Base-by-base conservation (phyloP, 2,329 filamentous ascomycete species). In the Fonsecaea multimorphosa region DNA sequence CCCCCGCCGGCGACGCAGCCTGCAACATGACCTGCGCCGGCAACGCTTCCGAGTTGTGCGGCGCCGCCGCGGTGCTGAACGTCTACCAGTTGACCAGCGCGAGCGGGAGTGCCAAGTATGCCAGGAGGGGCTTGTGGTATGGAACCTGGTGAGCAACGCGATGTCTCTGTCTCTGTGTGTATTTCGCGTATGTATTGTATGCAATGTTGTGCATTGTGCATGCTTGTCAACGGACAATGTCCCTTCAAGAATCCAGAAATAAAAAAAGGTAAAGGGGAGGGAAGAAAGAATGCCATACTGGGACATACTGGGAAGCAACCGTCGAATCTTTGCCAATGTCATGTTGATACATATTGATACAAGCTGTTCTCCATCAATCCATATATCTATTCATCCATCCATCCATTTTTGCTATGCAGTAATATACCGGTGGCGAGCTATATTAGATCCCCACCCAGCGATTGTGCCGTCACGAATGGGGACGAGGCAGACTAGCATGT, bases 31-130 rank as follows among this genome's bases (percentile, higher is more conserved):
- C 64, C 32, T 74, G 72, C 64, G 64, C 53, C 29, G 72, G 72
- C 38, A 69, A 74, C 36, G 44, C 61, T 2, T 66, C 51, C 8
- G 61, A 74, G 67, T 70, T 67, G 58, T 74, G 72, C 53, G 72
- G 72, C 52, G 71, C 44, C 2, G 31, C 36, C 3, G 32, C 40
- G 11, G 61, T 51, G 31, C 27, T 70, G 52, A 68, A 70, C n/a
- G 60, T 70, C 34, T 70, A 70, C 49, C 63, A 70, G 46, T 34
- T 67, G 54, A 62, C 51, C 49, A 63, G 29, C 16, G 64, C 56
- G 4, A 60, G 49, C 22, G 58, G n/a, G 31, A 60, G 58, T 31
- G 44, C 44, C 7, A 14, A 44, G 58, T 60, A 52, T 31, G 58
- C 58, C 49, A 57, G 46, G 54, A 44, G 66, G 29, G 66, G 56